A percentile compares a stretch with the other conserved stretches of the same genome.
These are phyloP conservation scores for Beauveria pseudobassiana DNA, from an alignment of 2,329 filamentous ascomycete genomes.

Conservation along the genomic window DNA sequence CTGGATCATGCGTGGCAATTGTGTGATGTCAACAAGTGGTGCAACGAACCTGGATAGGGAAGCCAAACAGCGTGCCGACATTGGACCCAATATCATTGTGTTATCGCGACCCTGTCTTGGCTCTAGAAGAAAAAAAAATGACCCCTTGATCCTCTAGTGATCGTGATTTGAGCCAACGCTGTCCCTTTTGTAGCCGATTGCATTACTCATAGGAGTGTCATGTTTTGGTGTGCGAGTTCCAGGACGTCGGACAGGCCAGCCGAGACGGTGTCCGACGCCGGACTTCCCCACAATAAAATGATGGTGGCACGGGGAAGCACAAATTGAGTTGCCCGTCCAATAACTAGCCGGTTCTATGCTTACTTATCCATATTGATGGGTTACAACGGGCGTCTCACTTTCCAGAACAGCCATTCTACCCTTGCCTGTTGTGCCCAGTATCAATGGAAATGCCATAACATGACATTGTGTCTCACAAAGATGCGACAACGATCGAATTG, in stretches of 20 bases:
- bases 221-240: neutral
- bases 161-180: neutral
- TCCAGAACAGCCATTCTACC: neutral
- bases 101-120: slow-evolving; percentile 6
- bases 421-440: neutral
- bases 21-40: neutral
- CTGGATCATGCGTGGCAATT: neutral
- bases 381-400: neutral
- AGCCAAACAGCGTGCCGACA: neutral
- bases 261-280: slow-evolving; percentile 7
- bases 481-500: neutral
- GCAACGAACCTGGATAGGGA: neutral
- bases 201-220: slow-evolving; percentile 11
- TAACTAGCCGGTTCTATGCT: neutral
- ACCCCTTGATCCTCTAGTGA: neutral
- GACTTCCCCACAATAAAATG: neutral
- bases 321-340: neutral
- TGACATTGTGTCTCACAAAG: neutral
- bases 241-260: slow-evolving; percentile 1
- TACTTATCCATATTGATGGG: neutral
- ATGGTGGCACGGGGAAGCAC: neutral
- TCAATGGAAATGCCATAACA: neutral
- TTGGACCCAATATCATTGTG: neutral
- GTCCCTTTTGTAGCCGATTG: slow-evolving; percentile 4
- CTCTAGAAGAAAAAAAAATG: neutral